Percentiles rank a stretch among this genome's conserved stretches.
These are phyloP conservation scores for Tarenaya hassleriana DNA, from an alignment of 345 rosid genomes.

Conservation along the genomic window DNA sequence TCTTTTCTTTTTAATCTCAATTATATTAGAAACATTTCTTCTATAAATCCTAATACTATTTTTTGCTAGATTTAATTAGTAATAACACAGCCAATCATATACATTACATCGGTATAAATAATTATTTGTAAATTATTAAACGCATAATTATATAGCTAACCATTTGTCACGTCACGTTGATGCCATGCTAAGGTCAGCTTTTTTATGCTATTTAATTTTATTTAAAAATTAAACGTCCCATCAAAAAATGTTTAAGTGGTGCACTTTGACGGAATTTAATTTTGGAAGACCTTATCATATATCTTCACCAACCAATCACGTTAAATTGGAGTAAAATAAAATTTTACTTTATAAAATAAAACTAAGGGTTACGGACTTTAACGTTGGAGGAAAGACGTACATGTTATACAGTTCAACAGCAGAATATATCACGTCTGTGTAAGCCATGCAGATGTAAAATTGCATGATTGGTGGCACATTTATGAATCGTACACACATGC, in stretches of 20 bases:
- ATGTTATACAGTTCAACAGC: constrained; percentile 57
- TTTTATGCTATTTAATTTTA: background rate
- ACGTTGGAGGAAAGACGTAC: constrained; percentile 72
- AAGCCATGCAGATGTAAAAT: no score
- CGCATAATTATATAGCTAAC: no score
- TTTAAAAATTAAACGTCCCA: constrained; percentile 16
- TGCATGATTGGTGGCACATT: no score
- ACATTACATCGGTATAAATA: no score
- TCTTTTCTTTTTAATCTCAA: no score
- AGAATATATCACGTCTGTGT: background rate
- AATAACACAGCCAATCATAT: no score
- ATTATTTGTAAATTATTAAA: no score
- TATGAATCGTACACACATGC: no score
- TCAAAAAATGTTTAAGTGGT: constrained; percentile 34
- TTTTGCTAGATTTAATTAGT: no score
- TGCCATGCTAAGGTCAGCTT: constrained; percentile 40
- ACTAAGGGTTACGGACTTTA: constrained; percentile 18
- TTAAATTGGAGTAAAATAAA: no score
- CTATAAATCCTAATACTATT: no score
- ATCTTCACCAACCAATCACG: constrained; percentile 28
- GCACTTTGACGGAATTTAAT: constrained; percentile 39
- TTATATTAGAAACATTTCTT: no score
- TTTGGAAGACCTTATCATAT: constrained; percentile 29
- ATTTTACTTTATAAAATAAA: background rate
- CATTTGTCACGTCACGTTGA: constrained; percentile 52